Conservation (phyloP, 352 stramenopile species). For the Phytophthora pistaciae region DNA sequence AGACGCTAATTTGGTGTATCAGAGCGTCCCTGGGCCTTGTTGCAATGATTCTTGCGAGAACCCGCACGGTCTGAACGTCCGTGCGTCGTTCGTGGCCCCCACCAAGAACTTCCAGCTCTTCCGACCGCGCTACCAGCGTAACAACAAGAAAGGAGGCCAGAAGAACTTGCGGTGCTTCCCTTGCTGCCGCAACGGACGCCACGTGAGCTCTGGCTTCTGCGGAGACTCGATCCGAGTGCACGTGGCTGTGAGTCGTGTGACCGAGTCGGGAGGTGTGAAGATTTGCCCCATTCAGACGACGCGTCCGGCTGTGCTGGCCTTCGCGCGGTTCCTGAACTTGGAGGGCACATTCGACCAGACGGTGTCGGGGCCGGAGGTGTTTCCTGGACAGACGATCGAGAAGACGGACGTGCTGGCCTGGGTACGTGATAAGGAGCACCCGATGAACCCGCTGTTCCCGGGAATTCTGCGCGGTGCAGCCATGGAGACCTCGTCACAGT, state of each 20-base stretch:
- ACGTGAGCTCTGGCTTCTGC: slow-evolving; percentile 89
- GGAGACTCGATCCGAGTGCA: slow-evolving; percentile 87
- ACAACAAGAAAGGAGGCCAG: slow-evolving; percentile 92
- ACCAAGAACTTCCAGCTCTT: slow-evolving; percentile 87
- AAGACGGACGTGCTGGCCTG: slow-evolving; percentile 68
- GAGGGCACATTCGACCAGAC: slow-evolving; percentile 75
- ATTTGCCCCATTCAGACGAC: slow-evolving; percentile 82
- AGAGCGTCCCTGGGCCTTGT: slow-evolving; percentile 78
- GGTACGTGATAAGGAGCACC: slow-evolving; percentile 79
- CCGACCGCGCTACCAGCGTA: slow-evolving; percentile 83
- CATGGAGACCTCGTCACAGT: slow-evolving; percentile 83
- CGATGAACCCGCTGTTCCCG: slow-evolving; percentile 81
- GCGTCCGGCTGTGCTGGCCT: slow-evolving; percentile 69
- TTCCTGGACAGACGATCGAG: slow-evolving; percentile 82
- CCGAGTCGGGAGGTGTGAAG: slow-evolving; percentile 80
- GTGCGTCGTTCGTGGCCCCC: slow-evolving; percentile 80
- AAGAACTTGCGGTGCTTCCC: slow-evolving; percentile 92
- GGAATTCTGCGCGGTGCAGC: slow-evolving; percentile 78
- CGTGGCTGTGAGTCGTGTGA: slow-evolving; percentile 79
- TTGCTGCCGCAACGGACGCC: slow-evolving; percentile 79
- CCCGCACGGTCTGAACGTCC: slow-evolving; percentile 80
- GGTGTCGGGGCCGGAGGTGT: slow-evolving; percentile 77
- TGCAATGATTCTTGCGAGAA: slow-evolving; percentile 89
- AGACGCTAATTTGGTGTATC: slow-evolving; percentile 74
- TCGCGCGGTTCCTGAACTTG: slow-evolving; percentile 78